Base-by-base conservation (phyloP, 2,329 filamentous ascomycete genomes). In the Tolypocladium tundrense region DNA sequence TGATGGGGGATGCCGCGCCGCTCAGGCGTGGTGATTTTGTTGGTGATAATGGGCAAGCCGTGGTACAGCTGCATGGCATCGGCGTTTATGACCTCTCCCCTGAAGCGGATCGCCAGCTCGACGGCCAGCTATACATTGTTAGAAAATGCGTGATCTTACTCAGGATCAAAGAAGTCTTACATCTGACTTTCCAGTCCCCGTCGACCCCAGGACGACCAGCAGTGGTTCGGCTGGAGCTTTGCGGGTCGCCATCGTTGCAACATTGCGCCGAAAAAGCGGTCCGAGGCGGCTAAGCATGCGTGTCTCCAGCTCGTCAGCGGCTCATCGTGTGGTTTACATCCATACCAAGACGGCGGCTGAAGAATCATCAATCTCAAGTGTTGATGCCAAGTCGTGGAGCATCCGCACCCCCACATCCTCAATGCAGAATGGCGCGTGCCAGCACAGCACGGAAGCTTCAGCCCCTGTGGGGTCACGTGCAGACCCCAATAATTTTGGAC, bases 1-100 rank as follows among this genome's bases (percentile, higher is more conserved):
- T 99, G 93, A 69, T 99, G 94, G 4, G 88, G 88, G 13, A 99
- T 79, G 11, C 88, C 90, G 60, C 87, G 82, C 66, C 86, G 86
- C 70, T 97, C 93, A 24, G 85, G 79, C 1, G 69, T 56, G 0
- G 89, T 84, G 59, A 97, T 88, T 70, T 97, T 96, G 72, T 99
- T 99, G 33, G 94, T 99, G 65, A 97, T 93, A 62, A 97, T 87
- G 6, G 94, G 91, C 50, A 99, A 77, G 3, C 94, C 94, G 56
- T 83, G 82, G 72, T 99, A 99, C 75, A 99, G 86, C 71, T 99
- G 94, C 91, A 99, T 96, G 43, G 94, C 94, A 78, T 99, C 94
- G 53, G 90, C 90, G 69, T 99, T 99, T 75, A 99, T 91, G 56
- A 99, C 83, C 72, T 99, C 94, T 68, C 95, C 94, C 71, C 94